Conservation (phyloP, 768 basidiomycete species). For the Trametes cingulata region DNA sequence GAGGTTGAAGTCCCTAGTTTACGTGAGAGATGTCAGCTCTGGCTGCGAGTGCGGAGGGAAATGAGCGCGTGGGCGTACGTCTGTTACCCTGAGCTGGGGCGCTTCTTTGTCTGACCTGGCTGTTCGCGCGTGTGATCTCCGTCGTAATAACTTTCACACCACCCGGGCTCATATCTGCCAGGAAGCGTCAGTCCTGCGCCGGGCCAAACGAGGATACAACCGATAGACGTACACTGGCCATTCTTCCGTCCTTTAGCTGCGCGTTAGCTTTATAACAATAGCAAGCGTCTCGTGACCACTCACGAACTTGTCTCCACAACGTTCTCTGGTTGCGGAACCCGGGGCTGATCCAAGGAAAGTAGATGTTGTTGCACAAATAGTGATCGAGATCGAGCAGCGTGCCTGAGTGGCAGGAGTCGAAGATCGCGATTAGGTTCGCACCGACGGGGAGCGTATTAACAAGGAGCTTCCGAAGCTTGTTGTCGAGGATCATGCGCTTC, state of each 20-base stretch:
- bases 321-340: constrained; percentile 25
- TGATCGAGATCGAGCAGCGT: constrained; percentile 29
- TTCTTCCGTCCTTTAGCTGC: background rate
- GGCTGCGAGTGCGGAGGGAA: too few species aligned
- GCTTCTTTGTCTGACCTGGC: background rate
- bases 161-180: constrained; percentile 11
- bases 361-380: constrained; percentile 27
- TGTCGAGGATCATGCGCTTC: background rate
- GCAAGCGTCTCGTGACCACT: background rate
- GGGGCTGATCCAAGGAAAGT: constrained; percentile 26
- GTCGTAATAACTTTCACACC: constrained; percentile 10
- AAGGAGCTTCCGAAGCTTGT: constrained; percentile 28
- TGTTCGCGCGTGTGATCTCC: background rate
- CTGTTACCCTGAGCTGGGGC: background rate
- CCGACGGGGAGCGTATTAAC: constrained; percentile 26
- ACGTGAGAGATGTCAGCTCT: too few species aligned
- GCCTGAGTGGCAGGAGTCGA: constrained; percentile 24
- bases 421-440: constrained; percentile 24
- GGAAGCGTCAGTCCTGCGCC: background rate
- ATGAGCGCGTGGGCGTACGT: background rate
- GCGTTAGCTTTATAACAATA: background rate
- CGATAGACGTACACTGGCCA: background rate
- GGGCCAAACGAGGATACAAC: too few species aligned
- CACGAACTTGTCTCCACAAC: constrained; percentile 18
- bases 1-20: constrained; percentile 1